Conservation (phyloP, 371 early-diverging fungal species). For the Rhizopus sp. region DNA sequence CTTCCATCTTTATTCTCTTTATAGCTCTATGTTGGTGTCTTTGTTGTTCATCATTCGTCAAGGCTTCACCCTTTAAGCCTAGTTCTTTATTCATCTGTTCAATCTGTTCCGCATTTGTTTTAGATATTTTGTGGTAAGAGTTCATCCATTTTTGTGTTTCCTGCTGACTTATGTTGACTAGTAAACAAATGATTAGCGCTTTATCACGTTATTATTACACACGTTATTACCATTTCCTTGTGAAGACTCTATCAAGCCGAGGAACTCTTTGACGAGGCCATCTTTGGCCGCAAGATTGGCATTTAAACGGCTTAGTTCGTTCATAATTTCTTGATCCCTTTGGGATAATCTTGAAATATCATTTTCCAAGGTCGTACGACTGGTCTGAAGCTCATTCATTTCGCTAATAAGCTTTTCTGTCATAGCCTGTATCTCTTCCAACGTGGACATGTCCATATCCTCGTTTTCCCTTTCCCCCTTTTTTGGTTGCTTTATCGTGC, state of each 20-base stretch:
- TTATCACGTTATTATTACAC: too few species aligned
- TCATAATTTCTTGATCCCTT: slow-evolving; percentile 57
- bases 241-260: slow-evolving; percentile 29
- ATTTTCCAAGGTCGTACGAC: slow-evolving; percentile 30
- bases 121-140: slow-evolving; percentile 20
- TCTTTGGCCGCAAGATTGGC: slow-evolving; percentile 68
- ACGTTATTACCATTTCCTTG: slow-evolving; percentile 1
- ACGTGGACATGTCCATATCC: neutral
- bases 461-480: slow-evolving; percentile 21
- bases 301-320: slow-evolving; percentile 58
- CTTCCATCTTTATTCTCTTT: neutral
- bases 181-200: too few species aligned
- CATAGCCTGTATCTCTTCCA: slow-evolving; percentile 28
- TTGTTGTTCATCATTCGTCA: neutral
- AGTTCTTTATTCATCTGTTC: slow-evolving; percentile 1
- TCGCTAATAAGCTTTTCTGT: slow-evolving; percentile 44
- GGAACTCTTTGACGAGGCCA: slow-evolving; percentile 60
- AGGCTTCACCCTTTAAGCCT: neutral
- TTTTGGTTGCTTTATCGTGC: slow-evolving; percentile 23
- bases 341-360: slow-evolving; percentile 46
- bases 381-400: slow-evolving; percentile 44
- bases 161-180: too few species aligned
- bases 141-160: slow-evolving; percentile 8
- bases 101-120: slow-evolving; percentile 24
- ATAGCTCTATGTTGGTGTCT: neutral